A percentile compares a stretch with the other conserved stretches of the same genome.
These are phyloP conservation scores for Pseudogymnoascus sp. DNA, from an alignment of 2,329 filamentous ascomycete genomes.

Conservation along the genomic window DNA sequence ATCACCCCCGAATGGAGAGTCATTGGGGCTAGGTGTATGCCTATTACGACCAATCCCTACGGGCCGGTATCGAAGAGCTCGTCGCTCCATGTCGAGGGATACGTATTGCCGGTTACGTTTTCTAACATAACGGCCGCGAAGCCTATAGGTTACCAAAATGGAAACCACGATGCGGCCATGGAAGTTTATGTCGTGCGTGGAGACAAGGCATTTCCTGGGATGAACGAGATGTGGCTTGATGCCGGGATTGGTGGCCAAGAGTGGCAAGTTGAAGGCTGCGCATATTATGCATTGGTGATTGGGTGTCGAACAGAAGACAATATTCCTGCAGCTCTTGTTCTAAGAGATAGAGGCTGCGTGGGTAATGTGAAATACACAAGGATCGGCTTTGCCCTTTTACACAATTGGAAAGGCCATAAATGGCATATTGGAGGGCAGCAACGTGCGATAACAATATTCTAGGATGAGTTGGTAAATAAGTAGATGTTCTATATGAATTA, in stretches of 20 bases:
- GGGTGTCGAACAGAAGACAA: background rate
- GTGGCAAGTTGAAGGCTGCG: background rate
- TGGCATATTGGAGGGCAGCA: background rate
- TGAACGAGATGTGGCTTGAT: background rate
- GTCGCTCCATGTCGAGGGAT: background rate
- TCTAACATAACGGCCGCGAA: background rate
- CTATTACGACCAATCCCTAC: background rate
- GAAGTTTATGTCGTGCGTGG: background rate
- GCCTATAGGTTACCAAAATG: background rate
- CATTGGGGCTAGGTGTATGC: background rate
- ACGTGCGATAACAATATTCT: background rate
- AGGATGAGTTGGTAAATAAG: background rate
- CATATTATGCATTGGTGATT: background rate
- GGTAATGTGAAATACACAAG: background rate
- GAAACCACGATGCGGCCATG: background rate
- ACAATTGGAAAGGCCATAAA: background rate
- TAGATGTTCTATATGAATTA: background rate
- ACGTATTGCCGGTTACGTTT: background rate
- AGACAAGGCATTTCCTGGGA: background rate
- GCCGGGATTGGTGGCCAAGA: background rate
- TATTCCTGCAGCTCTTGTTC: background rate
- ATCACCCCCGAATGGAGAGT: background rate
- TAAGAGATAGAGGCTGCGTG: background rate
- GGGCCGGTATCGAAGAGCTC: background rate
- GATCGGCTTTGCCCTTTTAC: background rate